Conservation (phyloP, 768 basidiomycete genomes). For the Cyathus striatus region DNA sequence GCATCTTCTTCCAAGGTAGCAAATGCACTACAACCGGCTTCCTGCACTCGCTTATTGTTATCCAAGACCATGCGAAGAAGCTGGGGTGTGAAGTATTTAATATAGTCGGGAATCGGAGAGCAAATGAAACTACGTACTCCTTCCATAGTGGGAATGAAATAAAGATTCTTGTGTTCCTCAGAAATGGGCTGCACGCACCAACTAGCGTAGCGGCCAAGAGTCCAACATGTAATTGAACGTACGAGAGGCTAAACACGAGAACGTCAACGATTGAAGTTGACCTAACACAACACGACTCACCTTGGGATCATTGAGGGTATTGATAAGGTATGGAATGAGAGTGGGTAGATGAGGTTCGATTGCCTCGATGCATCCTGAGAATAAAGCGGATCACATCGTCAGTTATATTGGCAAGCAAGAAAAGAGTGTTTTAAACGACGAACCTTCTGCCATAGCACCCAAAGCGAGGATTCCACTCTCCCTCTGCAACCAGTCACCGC, state of each 20-base stretch:
- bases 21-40: constrained; percentile 98
- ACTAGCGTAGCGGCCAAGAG: constrained; percentile 95
- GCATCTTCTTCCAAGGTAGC: constrained; percentile 99
- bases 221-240: constrained; percentile 99
- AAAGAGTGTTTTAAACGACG: constrained; percentile 74
- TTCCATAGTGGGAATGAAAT: constrained; percentile 98
- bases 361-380: constrained; percentile 88
- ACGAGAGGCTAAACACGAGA: constrained; percentile 76
- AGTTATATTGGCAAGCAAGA: neutral
- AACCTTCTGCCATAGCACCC: constrained; percentile 98
- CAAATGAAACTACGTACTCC: constrained; percentile 50
- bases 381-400: constrained; percentile 4
- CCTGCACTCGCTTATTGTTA: constrained; percentile 98
- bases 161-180: constrained; percentile 83
- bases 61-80: constrained; percentile 96
- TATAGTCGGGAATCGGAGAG: constrained; percentile 4
- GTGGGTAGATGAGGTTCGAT: constrained; percentile 94
- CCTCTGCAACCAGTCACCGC: constrained; percentile 85
- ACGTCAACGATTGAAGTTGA: too few species aligned
- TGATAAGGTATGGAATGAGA: constrained; percentile 89
- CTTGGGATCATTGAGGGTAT: constrained; percentile 87
- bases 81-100: constrained; percentile 33
- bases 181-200: constrained; percentile 89
- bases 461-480: constrained; percentile 95
- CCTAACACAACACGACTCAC: too few species aligned